Conservation (phyloP, 306 rosid genomes). For the Cyclanthera cordifolia region DNA sequence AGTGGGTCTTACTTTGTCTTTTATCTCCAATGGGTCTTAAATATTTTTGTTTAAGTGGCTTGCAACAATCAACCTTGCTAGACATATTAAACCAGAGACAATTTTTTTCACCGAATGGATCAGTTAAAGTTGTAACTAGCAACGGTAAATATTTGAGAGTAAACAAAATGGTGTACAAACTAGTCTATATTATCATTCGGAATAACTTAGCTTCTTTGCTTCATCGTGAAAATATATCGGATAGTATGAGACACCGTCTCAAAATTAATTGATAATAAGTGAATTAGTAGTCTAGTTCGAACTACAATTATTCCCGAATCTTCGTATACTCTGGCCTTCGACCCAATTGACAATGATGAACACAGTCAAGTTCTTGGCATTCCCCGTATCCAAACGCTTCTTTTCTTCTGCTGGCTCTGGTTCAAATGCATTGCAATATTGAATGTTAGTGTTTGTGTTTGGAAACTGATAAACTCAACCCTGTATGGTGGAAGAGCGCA, state of each 20-base stretch:
- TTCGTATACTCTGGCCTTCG: conserved; percentile 2
- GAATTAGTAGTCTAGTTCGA: too few relatives aligned
- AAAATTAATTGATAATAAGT: too few relatives aligned
- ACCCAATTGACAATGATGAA: conserved; percentile 58
- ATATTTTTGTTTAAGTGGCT: too few relatives aligned
- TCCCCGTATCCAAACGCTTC: conserved; percentile 35
- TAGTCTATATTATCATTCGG: neutral
- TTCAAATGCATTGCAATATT: conserved; percentile 86
- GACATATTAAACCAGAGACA: neutral
- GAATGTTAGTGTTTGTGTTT: conserved; percentile 65
- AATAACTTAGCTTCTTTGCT: neutral
- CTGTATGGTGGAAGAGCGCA: conserved; percentile 85
- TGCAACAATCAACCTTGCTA: neutral
- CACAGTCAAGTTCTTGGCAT: conserved; percentile 68
- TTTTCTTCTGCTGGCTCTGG: conserved; percentile 45
- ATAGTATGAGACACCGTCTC: too few relatives aligned
- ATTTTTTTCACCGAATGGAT: neutral
- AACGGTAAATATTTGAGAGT: neutral
- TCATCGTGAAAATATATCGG: too few relatives aligned
- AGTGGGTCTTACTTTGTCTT: neutral
- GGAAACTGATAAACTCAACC: conserved; percentile 92
- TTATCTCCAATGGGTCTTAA: neutral
- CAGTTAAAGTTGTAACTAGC: neutral
- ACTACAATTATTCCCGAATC: too few relatives aligned
- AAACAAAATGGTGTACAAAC: neutral